phyloP scores from a whole-genome alignment of 1,139 yeast species.

The Scheffersomyces cryptocercus region DNA sequence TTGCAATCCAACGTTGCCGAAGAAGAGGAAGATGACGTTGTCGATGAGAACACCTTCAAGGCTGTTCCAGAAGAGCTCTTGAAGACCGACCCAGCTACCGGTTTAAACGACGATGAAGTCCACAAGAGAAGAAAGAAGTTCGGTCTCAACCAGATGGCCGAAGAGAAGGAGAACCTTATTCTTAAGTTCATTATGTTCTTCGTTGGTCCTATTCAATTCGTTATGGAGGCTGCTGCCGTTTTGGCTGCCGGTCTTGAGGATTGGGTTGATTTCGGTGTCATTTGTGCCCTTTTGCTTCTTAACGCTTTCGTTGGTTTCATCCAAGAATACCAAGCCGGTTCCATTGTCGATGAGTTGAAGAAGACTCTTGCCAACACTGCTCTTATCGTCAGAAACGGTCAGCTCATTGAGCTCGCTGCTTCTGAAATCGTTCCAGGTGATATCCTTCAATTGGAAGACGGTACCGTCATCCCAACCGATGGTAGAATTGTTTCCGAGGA shows the following conservation, averaged over 20 bases:
- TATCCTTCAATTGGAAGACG: constrained; percentile 88
- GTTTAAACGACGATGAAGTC: constrained; percentile 84
- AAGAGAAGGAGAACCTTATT: constrained; percentile 81
- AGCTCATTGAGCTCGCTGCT: constrained; percentile 70
- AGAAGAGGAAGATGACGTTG: constrained; percentile 56
- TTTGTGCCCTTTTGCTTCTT: constrained; percentile 81
- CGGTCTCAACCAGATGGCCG: constrained; percentile 94
- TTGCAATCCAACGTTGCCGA: constrained; percentile 78
- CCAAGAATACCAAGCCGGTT: constrained; percentile 97
- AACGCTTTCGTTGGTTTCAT: constrained; percentile 96
- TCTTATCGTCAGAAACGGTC: constrained; percentile 82
- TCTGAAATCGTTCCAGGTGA: constrained; percentile 93
- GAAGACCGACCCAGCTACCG: constrained; percentile 81
- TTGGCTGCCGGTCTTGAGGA: constrained; percentile 98
- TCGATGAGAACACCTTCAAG: constrained; percentile 44
- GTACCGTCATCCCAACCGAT: constrained; percentile 94
- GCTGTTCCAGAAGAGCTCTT: constrained; percentile 89
- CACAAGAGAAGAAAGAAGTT: constrained; percentile 86
- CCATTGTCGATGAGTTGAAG: constrained; percentile 92
- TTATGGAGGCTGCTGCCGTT: constrained; percentile 98
- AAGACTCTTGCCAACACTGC: constrained; percentile 92
- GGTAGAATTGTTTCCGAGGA: constrained; percentile 91
- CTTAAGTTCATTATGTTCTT: constrained; percentile 89
- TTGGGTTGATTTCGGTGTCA: constrained; percentile 99
- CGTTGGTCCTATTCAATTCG: constrained; percentile 98